A percentile compares a stretch with the other conserved stretches of the same genome.
phyloP scores from a whole-genome alignment of 1,139 yeast genomes.

The Entelexis sorbosivorans region DNA sequence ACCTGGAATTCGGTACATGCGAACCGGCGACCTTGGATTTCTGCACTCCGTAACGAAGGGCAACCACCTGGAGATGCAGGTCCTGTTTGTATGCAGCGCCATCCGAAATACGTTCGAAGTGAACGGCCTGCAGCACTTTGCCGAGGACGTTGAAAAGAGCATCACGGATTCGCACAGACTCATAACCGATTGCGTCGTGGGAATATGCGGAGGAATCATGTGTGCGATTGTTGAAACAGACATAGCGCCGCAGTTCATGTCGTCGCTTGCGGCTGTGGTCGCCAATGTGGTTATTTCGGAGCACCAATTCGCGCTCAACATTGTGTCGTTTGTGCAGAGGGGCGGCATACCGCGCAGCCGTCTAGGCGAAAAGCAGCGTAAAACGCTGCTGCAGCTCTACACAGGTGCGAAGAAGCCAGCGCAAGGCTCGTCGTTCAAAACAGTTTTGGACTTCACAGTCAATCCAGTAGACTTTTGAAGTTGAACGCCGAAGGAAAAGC shows the following conservation, averaged over 20 bases:
- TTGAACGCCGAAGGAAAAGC: no score
- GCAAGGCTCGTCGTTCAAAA: constrained; percentile 12
- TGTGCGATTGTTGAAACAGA: constrained; percentile 63
- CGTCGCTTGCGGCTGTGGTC: constrained; percentile 73
- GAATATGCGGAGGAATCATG: constrained; percentile 73
- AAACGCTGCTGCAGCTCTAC: constrained; percentile 16
- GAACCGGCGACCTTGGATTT: constrained; percentile 94
- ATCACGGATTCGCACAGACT: constrained; percentile 41
- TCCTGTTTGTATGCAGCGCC: constrained; percentile 73
- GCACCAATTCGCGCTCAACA: constrained; percentile 77
- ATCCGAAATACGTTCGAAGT: constrained; percentile 85
- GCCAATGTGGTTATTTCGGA: constrained; percentile 68
- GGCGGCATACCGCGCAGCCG: constrained; percentile 60
- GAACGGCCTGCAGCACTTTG: constrained; percentile 85
- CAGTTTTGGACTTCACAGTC: constrained; percentile 18
- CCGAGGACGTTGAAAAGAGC: constrained; percentile 32
- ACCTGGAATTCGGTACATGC: constrained; percentile 49
- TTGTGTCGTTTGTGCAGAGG: constrained; percentile 64
- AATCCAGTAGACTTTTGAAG: constrained; percentile 16
- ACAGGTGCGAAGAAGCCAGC: constrained; percentile 14
- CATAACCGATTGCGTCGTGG: constrained; percentile 46
- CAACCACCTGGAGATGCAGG: constrained; percentile 51
- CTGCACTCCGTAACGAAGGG: constrained; percentile 58
- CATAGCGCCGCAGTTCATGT: constrained; percentile 34
- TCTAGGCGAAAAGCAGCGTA: constrained; percentile 63